Evolutionary conservation across 495 filamentous ascomycete genomes (phyloP).

Genomic region (Penicillium cataractarum): DNA sequence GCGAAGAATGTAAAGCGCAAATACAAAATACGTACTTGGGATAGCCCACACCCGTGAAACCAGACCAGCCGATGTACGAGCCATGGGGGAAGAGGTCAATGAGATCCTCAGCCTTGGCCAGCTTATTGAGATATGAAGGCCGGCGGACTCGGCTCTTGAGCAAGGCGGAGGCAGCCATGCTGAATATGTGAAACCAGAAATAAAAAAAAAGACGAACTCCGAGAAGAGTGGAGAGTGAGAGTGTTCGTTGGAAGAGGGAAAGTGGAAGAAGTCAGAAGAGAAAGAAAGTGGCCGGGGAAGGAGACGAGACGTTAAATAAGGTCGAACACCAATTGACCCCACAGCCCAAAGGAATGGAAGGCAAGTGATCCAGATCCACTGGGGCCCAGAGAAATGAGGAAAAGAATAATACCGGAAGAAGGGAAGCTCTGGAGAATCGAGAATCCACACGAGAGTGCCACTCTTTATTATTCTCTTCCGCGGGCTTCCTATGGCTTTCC

Average conservation of each 20-base stretch:
- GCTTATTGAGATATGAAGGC: constrained; percentile 77
- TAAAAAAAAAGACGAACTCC: constrained; percentile 19
- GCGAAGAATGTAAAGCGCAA: not conserved
- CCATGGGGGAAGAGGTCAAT: constrained; percentile 80
- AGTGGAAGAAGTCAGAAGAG: constrained; percentile 15
- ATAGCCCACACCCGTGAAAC: constrained; percentile 91
- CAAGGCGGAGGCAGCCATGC: constrained; percentile 67
- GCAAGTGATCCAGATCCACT: not conserved
- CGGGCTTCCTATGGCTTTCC: not conserved
- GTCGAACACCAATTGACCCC: constrained; percentile 11
- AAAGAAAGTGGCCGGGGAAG: constrained; percentile 14
- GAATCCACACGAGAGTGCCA: not conserved
- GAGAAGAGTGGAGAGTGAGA: constrained; percentile 9
- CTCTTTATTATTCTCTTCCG: constrained; percentile 9
- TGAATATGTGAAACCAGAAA: constrained; percentile 17
- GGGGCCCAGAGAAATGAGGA: not conserved
- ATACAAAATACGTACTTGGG: constrained; percentile 66
- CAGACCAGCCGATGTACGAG: constrained; percentile 85
- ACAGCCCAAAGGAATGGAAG: constrained; percentile 1
- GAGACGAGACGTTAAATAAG: constrained; percentile 31
- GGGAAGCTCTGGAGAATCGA: constrained; percentile 13
- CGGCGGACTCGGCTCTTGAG: constrained; percentile 75
- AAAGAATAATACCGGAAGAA: constrained; percentile 23
- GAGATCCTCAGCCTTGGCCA: constrained; percentile 78
- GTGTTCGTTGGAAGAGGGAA: not conserved